These are phyloP conservation scores for Tricholoma flavovirens DNA, from an alignment of 768 basidiomycete species.

Conservation along the genomic window DNA sequence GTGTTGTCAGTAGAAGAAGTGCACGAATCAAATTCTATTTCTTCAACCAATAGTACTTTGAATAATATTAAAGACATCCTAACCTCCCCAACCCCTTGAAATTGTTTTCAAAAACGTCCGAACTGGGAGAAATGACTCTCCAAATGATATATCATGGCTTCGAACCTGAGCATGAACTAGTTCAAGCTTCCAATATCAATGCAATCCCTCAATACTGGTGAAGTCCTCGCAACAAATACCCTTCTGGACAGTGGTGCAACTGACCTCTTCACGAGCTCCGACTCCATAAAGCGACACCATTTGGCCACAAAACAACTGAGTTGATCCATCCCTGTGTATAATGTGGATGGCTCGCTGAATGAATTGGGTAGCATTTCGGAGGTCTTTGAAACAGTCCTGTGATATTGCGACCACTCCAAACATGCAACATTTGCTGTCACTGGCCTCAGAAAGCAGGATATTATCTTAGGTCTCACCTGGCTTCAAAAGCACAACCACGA, in stretches of 20 bases:
- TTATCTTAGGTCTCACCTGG: constrained; percentile 20
- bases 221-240: background rate
- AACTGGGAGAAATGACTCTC: background rate
- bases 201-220: background rate
- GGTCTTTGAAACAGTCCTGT: constrained; percentile 13
- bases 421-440: constrained; percentile 15
- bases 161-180: background rate
- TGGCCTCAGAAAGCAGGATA: constrained; percentile 11
- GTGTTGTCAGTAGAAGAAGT: background rate
- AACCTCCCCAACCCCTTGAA: background rate
- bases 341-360: constrained; percentile 18
- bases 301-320: background rate
- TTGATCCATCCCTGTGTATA: constrained; percentile 13
- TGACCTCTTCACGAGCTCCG: background rate
- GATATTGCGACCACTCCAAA: constrained; percentile 16
- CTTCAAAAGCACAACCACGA: constrained; percentile 16
- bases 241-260: background rate
- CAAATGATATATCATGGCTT: background rate
- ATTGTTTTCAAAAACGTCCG: background rate
- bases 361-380: constrained; percentile 11
- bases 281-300: background rate
- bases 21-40: background rate
- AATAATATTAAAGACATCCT: background rate
- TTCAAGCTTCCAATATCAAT: background rate
- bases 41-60: background rate